Percentiles rank a stretch among this genome's conserved stretches.
Evolutionary conservation across 768 basidiomycete species (phyloP).

Genomic region (Hydnomerulius pinastri): DNA sequence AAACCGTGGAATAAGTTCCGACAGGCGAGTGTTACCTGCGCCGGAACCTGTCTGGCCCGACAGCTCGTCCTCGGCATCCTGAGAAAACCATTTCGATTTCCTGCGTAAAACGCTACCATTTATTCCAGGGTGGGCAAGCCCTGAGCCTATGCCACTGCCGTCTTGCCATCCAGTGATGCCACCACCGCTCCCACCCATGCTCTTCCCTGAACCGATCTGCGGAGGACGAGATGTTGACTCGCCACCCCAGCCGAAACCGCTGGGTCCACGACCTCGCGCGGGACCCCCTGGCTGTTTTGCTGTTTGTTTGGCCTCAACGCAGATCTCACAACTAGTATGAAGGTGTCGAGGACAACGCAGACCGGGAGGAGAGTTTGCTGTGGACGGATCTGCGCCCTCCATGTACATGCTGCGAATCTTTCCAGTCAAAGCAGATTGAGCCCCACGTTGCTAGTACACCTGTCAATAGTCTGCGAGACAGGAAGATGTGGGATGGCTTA

Average conservation of each 20-base stretch:
- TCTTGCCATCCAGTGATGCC: conserved; percentile 76
- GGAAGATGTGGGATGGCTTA: conserved; percentile 7
- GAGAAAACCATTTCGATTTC: conserved; percentile 32
- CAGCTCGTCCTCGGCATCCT: conserved; percentile 21
- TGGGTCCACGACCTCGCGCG: conserved; percentile 17
- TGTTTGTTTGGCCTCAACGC: conserved; percentile 58
- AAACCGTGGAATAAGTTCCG: conserved; percentile 69
- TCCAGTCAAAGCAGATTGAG: conserved; percentile 31
- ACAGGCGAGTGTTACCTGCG: conserved; percentile 63
- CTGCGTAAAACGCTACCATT: conserved; percentile 63
- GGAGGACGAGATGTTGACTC: conserved; percentile 23
- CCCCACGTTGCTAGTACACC: conserved; percentile 12
- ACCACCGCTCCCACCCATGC: conserved; percentile 37
- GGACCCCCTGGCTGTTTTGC: conserved; percentile 29
- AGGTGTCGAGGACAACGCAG: conserved; percentile 75
- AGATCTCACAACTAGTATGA: conserved; percentile 73
- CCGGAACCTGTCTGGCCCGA: conserved; percentile 36
- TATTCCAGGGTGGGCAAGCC: conserved; percentile 57
- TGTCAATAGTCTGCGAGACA: background rate
- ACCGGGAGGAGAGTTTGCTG: conserved; percentile 61
- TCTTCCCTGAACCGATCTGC: conserved; percentile 19
- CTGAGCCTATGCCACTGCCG: conserved; percentile 71
- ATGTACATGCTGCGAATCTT: conserved; percentile 56
- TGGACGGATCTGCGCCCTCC: conserved; percentile 60
- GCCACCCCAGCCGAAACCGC: conserved; percentile 27